Conservation (phyloP, 257 asterid species). For the Ocimum tenuiflorum region DNA sequence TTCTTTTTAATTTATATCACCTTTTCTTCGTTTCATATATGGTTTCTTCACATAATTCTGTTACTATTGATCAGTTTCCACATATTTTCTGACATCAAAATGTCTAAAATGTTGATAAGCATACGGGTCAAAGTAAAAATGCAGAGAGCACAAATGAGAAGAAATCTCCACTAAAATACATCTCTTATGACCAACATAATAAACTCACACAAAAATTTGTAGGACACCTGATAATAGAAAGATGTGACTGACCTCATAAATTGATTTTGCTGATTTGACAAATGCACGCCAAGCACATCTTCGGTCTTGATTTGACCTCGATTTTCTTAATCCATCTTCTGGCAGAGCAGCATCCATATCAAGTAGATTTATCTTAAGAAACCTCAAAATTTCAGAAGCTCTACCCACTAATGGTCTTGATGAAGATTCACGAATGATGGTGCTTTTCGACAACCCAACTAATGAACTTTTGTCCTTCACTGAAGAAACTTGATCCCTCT, state of each 20-base stretch:
- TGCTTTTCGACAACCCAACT: slow-evolving; percentile 35
- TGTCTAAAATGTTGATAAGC: too few species aligned
- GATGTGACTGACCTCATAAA: slow-evolving; percentile 58
- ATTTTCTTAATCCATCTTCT: slow-evolving; percentile 57
- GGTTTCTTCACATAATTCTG: not conserved
- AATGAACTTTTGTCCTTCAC: slow-evolving; percentile 32
- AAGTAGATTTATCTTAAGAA: slow-evolving; percentile 65
- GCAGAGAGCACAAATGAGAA: not conserved
- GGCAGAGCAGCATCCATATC: slow-evolving; percentile 91
- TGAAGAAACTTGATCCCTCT: slow-evolving; percentile 33
- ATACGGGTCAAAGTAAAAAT: not conserved
- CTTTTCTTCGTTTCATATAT: too few species aligned
- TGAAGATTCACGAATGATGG: slow-evolving; percentile 49
- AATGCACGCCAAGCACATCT: slow-evolving; percentile 74
- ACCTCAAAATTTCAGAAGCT: slow-evolving; percentile 51
- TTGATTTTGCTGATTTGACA: slow-evolving; percentile 68
- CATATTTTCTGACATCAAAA: not conserved
- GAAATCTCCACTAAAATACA: not conserved
- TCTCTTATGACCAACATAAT: not conserved
- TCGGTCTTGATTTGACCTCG: slow-evolving; percentile 54
- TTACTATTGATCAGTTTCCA: not conserved
- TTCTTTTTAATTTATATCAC: too few species aligned
- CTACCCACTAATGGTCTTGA: slow-evolving; percentile 56
- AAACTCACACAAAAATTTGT: not conserved
- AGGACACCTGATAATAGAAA: slow-evolving; percentile 1